Evolutionary conservation across 345 rosid species (phyloP).

Genomic region (Anastatica hierochuntica): DNA sequence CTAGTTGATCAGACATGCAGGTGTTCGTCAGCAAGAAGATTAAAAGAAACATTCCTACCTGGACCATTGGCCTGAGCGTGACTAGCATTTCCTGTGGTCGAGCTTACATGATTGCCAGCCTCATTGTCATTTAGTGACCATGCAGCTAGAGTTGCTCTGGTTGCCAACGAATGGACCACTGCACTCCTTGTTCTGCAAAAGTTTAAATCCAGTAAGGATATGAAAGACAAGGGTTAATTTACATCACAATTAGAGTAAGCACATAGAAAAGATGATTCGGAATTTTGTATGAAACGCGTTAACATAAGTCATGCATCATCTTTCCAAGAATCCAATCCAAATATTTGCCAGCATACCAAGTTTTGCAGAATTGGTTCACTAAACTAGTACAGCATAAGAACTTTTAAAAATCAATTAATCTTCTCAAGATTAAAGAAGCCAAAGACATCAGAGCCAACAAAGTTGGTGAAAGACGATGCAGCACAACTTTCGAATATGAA

Average conservation of each 20-base stretch:
- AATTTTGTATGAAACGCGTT: neutral
- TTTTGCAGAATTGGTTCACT: neutral
- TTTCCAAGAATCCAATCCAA: neutral
- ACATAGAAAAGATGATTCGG: neutral
- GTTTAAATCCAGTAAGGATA: neutral
- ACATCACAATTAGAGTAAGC: neutral
- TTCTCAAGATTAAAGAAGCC: neutral
- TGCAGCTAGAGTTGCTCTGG: constrained; percentile 81
- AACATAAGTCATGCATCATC: neutral
- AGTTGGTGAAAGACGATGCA: constrained; percentile 1
- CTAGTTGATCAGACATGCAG: neutral
- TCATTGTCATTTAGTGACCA: constrained; percentile 42
- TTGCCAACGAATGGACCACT: constrained; percentile 52
- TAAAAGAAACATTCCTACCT: constrained; percentile 31
- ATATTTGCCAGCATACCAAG: neutral
- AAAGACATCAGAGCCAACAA: neutral
- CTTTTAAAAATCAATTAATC: neutral
- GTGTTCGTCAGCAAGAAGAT: neutral
- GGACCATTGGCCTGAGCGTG: constrained; percentile 27
- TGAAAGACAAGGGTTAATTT: neutral
- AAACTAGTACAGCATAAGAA: neutral
- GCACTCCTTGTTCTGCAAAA: constrained; percentile 54
- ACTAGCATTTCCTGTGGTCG: constrained; percentile 26
- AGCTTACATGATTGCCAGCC: constrained; percentile 28
- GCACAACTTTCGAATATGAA: too few relatives aligned